Evolutionary conservation across 345 rosid species (phyloP), one percentile per base, ranked within the genome.

Genomic region (Excoecaria cochinchinensis): DNA sequence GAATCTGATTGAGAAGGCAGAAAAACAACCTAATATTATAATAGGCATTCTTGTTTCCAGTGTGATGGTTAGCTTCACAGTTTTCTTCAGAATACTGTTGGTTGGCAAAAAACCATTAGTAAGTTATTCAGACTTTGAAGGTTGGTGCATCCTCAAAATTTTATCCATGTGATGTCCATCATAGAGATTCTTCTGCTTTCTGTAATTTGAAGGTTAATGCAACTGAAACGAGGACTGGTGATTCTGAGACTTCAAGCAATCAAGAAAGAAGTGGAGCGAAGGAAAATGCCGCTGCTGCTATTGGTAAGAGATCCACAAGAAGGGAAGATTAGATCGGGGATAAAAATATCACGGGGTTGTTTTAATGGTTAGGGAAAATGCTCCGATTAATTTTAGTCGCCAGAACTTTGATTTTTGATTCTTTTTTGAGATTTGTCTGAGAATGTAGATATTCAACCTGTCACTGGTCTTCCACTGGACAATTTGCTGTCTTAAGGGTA

Each of bases 1-100:
- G 97, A 95, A 92, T 69, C 72, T 92, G 48, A 81, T 90, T 59
- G 95, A 88, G 76, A 90, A 89, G 90, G 95, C 87, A 40, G 95
- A 90, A 86, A 81, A 84, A 71, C 91, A 90, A 71, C 91, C 92
- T 25, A 89, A 86, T 77, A 40, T 89, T 65, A 89, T 91, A 1
- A 80, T 90, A 67, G 92, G 95, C 63, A 73, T 86, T 39, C 80
- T 89, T 31, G 81, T 89, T 71, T 85, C 91, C 60, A 31, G 85
- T 56, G 82, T 85, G 55, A 84, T 90, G 53, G 84, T 90, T 19
- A 74, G 84, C 74, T 65, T 89, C 21, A 79, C 88, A 0, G 52
- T 88, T 55, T 72, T 91, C 46, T 4, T 84, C 62, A 91, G 78
- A 84, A 69, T 89, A 16, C n/a, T 88, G 64, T 88, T 91, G 17